Conservation (phyloP, 495 filamentous ascomycete genomes). For the Tuber aestivum region DNA sequence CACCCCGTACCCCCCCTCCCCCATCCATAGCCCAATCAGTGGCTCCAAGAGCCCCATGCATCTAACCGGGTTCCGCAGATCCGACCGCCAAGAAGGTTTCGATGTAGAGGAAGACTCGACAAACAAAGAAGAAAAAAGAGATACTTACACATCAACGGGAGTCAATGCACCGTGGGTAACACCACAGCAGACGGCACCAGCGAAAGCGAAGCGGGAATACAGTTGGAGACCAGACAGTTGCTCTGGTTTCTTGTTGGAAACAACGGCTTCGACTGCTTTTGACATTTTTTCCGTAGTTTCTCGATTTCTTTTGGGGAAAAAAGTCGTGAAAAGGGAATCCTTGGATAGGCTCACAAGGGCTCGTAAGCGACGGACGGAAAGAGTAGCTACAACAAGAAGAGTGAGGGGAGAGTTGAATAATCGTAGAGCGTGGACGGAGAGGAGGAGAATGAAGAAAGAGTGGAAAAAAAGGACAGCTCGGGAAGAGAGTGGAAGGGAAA, state of each 20-base stretch:
- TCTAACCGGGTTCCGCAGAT: background rate
- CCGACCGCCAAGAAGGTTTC: background rate
- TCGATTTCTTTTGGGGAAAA: slow-evolving; percentile 8
- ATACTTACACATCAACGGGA: slow-evolving; percentile 91
- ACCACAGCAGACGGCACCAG: slow-evolving; percentile 88
- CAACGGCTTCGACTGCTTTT: slow-evolving; percentile 35
- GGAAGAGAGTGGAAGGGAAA: background rate
- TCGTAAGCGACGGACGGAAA: background rate
- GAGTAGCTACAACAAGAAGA: background rate
- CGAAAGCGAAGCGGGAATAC: slow-evolving; percentile 83
- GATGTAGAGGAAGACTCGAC: slow-evolving; percentile 5
- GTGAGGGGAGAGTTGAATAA: background rate
- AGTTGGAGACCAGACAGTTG: slow-evolving; percentile 52
- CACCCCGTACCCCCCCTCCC: background rate
- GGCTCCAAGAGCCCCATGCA: background rate
- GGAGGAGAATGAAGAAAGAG: background rate
- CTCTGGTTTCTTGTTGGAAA: slow-evolving; percentile 18
- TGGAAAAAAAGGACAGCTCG: background rate
- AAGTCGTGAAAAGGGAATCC: slow-evolving; percentile 14
- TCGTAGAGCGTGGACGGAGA: background rate
- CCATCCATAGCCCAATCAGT: background rate
- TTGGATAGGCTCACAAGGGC: background rate
- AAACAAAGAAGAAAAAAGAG: slow-evolving; percentile 9
- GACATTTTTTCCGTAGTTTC: slow-evolving; percentile 23
- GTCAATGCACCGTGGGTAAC: slow-evolving; percentile 89